Percentiles rank a stretch among this genome's conserved stretches.
Conservation (phyloP, 1,284 basidiomycete species). For the Malassezia arunalokei region DNA sequence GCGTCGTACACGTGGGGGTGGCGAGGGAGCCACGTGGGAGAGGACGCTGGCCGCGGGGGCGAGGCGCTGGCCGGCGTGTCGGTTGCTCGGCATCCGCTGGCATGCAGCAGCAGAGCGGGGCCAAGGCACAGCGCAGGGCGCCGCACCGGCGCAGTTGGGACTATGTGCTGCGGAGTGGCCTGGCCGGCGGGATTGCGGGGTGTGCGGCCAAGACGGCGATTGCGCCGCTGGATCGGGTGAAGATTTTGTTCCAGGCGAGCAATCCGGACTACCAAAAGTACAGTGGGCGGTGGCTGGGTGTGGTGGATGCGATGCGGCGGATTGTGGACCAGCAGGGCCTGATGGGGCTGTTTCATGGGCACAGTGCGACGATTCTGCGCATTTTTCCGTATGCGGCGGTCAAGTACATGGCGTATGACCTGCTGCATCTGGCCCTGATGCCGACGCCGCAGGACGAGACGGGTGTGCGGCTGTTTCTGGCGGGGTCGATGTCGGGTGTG, state of each 20-base stretch:
- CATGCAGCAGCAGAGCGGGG: not conserved
- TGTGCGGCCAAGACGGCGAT: slow-evolving; percentile 96
- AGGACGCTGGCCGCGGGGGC: not conserved
- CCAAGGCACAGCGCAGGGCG: not conserved
- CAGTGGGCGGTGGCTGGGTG: slow-evolving; percentile 74
- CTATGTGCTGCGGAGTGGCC: slow-evolving; percentile 65
- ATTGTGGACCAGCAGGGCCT: slow-evolving; percentile 66
- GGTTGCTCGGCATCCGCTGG: not conserved
- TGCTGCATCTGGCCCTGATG: slow-evolving; percentile 68
- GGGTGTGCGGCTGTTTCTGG: slow-evolving; percentile 66
- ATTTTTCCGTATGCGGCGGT: slow-evolving; percentile 91
- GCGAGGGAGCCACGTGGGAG: not conserved
- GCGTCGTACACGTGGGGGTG: not conserved
- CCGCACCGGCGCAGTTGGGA: slow-evolving; percentile 51
- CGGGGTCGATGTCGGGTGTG: slow-evolving; percentile 77
- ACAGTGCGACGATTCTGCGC: slow-evolving; percentile 67
- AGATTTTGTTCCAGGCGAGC: slow-evolving; percentile 95
- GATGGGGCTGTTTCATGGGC: slow-evolving; percentile 80
- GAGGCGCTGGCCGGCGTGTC: not conserved
- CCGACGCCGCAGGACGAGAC: slow-evolving; percentile 69
- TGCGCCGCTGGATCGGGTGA: slow-evolving; percentile 91
- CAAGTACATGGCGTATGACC: slow-evolving; percentile 96
- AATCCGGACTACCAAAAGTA: slow-evolving; percentile 91
- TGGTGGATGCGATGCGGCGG: slow-evolving; percentile 64
- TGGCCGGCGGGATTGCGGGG: slow-evolving; percentile 84